Evolutionary conservation across 202 grass and related monocot genomes (phyloP), one percentile per base, ranked within the genome.

Genomic region (Eragrostis tef): DNA sequence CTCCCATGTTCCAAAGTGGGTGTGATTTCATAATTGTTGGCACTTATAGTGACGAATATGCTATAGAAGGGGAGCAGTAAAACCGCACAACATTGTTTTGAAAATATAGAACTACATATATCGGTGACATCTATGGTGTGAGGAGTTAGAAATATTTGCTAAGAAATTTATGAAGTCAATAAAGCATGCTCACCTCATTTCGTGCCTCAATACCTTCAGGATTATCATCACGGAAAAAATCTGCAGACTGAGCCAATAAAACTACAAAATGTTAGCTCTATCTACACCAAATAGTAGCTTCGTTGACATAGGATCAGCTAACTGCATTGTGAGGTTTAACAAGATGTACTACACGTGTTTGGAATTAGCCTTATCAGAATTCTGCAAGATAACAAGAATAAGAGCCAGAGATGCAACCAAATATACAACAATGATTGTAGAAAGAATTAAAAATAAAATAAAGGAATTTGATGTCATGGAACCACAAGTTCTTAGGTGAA

Each of bases 211-310:
- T 84, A 76, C 96, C 96, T 88, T 95, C 92, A 21, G 83, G 88
- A 84, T 98, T 98, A 84, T 98, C 96, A 62, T 87, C 83, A 72
- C 96, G 90, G 64, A 98, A 98, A 88, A 98, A 98, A 79, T 95
- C 96, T 82, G 96, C 92, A 81, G 77, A 71, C 92, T 98, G 87
- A 84, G 73, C 16, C 74, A 84, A 77, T 54, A 51, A 87, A 89
- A 53, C 31, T 43, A 65, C 51, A 86, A 73, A 81, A 73, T 73
- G 49, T 79, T 68, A 83, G 22, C 74, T 79, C 20, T 52, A 14
- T 58, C 34, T 76, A 72, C 19, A 57, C 70, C 42, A 75, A n/a
- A 20, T 67, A 74, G 16, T 29, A 58, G n/a, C 54, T 80, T 73
- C 63, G 29, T 12, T 70, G 36, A 54, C 31, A 80, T 69, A 62